Conservation (phyloP, 768 basidiomycete species). For the Porpolomopsis calyptriformis region DNA sequence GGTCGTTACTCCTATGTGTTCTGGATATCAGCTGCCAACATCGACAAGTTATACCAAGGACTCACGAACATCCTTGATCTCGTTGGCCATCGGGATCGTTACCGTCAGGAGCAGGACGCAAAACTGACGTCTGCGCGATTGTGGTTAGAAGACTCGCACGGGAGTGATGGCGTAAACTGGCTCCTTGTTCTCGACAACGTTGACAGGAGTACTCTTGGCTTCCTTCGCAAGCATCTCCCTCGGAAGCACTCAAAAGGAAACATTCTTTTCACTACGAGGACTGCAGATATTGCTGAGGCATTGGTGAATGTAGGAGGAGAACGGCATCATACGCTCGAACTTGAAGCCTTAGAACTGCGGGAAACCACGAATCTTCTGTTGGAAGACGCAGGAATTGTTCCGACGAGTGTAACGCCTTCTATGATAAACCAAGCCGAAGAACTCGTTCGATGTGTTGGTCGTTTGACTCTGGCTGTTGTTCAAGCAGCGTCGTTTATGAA, state of each 20-base stretch:
- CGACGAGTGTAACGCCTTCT: background rate
- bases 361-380: background rate
- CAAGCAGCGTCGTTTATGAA: background rate
- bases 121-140: background rate
- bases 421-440: background rate
- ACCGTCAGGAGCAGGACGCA: background rate
- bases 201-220: background rate
- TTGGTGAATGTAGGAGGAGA: background rate
- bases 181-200: background rate
- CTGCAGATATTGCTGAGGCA: background rate
- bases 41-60: background rate
- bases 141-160: background rate
- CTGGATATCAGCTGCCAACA: background rate
- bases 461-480: background rate
- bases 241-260: background rate
- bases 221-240: background rate
- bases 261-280: background rate
- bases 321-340: background rate
- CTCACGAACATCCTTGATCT: background rate
- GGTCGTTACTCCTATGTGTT: background rate
- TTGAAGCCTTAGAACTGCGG: background rate
- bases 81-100: background rate
- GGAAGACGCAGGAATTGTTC: background rate
- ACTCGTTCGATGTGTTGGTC: background rate
- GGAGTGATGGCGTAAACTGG: background rate